phyloP scores from a whole-genome alignment of 306 rosid genomes.

The Quercus wislizeni region DNA sequence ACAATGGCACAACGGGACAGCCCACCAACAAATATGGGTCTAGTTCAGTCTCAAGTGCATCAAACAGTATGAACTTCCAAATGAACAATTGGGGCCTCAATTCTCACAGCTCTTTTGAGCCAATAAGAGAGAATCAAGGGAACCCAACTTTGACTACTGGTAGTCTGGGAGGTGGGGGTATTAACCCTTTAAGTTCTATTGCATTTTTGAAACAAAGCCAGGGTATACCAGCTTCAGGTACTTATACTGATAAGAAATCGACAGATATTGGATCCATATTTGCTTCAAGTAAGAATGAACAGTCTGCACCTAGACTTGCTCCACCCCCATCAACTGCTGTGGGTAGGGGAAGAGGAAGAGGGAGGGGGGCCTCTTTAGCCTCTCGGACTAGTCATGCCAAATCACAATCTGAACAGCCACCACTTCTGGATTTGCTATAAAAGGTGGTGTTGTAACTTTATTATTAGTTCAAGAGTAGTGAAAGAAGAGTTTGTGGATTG shows the following conservation, averaged over 20 bases:
- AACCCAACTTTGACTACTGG: constrained; percentile 32
- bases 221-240: constrained; percentile 41
- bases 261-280: constrained; percentile 81
- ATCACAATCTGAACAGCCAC: constrained; percentile 63
- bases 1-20: constrained; percentile 51
- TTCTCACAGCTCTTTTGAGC: constrained; percentile 39
- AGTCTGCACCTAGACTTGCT: constrained; percentile 70
- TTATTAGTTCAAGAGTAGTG: constrained; percentile 11
- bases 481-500: constrained; percentile 32
- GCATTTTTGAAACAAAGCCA: constrained; percentile 61
- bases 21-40: constrained; percentile 44
- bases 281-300: constrained; percentile 70
- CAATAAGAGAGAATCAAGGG: constrained; percentile 47
- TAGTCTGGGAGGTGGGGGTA: constrained; percentile 39
- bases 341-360: constrained; percentile 95
- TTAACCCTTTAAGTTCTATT: constrained; percentile 48
- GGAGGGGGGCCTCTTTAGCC: constrained; percentile 53
- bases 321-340: constrained; percentile 85
- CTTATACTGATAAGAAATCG: constrained; percentile 37
- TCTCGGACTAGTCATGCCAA: constrained; percentile 49
- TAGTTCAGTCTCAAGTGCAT: constrained; percentile 43
- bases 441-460: constrained; percentile 9
- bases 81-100: constrained; percentile 53
- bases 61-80: constrained; percentile 53
- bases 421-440: constrained; percentile 87